Conservation (phyloP, 2,329 filamentous ascomycete genomes). For the Botryotinia narcissicola region DNA sequence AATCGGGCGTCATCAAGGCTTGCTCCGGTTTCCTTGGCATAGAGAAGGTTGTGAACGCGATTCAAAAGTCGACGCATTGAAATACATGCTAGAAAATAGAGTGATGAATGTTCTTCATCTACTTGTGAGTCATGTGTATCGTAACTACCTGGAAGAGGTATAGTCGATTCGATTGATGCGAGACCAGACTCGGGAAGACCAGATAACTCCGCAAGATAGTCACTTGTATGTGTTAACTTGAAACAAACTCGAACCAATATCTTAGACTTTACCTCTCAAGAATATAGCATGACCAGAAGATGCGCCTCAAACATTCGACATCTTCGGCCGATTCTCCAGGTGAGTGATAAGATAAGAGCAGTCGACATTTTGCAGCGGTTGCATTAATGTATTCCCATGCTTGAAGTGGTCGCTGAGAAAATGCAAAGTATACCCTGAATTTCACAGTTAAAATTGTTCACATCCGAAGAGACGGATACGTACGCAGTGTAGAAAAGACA, state of each 20-base stretch:
- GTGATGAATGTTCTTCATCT: conserved; percentile 45
- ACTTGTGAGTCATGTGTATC: conserved; percentile 43
- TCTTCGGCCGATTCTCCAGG: conserved; percentile 42
- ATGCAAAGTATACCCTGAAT: conserved; percentile 49
- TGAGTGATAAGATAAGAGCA: conserved; percentile 47
- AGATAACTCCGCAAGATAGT: conserved; percentile 53
- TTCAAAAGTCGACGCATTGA: conserved; percentile 50
- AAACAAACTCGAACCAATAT: not conserved
- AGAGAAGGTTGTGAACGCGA: conserved; percentile 49
- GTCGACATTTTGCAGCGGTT: conserved; percentile 49
- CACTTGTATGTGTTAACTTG: conserved; percentile 38
- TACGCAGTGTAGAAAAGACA: conserved; percentile 52
- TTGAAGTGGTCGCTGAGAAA: conserved; percentile 49
- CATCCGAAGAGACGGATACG: conserved; percentile 22
- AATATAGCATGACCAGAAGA: conserved; percentile 56
- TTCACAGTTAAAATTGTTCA: not conserved
- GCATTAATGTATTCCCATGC: conserved; percentile 52
- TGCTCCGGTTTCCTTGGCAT: conserved; percentile 47
- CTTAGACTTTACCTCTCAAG: conserved; percentile 45
- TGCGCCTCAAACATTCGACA: conserved; percentile 48
- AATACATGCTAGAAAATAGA: conserved; percentile 55
- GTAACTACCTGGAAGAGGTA: conserved; percentile 48
- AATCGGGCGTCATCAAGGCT: conserved; percentile 47
- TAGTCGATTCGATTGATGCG: conserved; percentile 50
- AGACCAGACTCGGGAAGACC: conserved; percentile 51